These are phyloP conservation scores for Beauveria brongniartii DNA, from an alignment of 2,329 filamentous ascomycete species.

Conservation along the genomic window DNA sequence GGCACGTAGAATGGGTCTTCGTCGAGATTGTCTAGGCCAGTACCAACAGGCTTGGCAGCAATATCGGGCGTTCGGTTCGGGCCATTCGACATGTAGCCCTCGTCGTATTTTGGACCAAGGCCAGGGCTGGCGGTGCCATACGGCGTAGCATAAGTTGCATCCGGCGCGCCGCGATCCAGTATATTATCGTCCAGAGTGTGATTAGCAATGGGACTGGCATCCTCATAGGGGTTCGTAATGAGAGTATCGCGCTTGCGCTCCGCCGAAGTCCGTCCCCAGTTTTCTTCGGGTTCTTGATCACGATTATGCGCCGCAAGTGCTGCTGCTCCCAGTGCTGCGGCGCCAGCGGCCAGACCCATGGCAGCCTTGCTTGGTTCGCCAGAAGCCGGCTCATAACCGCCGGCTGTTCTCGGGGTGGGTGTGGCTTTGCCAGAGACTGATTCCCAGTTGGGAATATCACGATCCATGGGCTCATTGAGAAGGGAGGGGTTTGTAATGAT, in stretches of 20 bases:
- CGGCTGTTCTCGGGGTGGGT: constrained; percentile 30
- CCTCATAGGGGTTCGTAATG: constrained; percentile 60
- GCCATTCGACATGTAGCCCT: constrained; percentile 82
- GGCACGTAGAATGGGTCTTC: constrained; percentile 61
- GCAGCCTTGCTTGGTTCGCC: constrained; percentile 27
- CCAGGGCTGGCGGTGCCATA: constrained; percentile 49
- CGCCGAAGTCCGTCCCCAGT: constrained; percentile 55
- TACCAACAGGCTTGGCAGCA: constrained; percentile 48
- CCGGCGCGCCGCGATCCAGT: constrained; percentile 31
- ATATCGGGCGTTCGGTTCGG: constrained; percentile 48
- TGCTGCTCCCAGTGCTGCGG: constrained; percentile 44
- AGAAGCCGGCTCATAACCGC: constrained; percentile 18
- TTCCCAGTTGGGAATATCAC: constrained; percentile 22
- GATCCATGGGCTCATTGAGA: constrained; percentile 62
- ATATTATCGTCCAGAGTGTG: constrained; percentile 44
- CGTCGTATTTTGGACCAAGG: constrained; percentile 59
- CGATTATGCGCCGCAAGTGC: constrained; percentile 37
- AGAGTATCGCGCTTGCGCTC: constrained; percentile 59
- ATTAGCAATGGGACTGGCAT: constrained; percentile 53
- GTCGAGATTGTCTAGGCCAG: constrained; percentile 42
- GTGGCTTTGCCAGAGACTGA: constrained; percentile 50
- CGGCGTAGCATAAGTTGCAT: constrained; percentile 32
- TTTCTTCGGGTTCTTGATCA: constrained; percentile 50
- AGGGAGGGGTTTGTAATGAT: constrained; percentile 79
- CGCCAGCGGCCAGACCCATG: constrained; percentile 44